phyloP scores from a whole-genome alignment of 2,329 filamentous ascomycete species.

The Fusarium sp. region DNA sequence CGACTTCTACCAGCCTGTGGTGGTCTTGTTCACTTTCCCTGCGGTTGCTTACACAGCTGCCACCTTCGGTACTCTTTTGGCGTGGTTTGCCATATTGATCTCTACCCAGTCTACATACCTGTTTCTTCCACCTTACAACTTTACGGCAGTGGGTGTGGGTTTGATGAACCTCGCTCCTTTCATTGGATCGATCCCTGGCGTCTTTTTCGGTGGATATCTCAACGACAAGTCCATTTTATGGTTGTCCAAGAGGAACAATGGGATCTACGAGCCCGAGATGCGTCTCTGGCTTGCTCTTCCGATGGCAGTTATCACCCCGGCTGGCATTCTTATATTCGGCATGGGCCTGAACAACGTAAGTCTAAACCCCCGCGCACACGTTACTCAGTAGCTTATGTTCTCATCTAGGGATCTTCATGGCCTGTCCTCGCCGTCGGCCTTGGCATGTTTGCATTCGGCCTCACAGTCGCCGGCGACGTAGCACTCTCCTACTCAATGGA shows the following conservation, averaged over 20 bases:
- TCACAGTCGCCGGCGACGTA: background rate
- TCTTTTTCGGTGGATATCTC: slow-evolving; percentile 10
- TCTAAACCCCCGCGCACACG: background rate
- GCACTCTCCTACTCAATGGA: slow-evolving; percentile 5
- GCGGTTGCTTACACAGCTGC: background rate
- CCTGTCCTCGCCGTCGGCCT: background rate
- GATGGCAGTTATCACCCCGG: slow-evolving; percentile 10
- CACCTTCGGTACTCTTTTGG: slow-evolving; percentile 2
- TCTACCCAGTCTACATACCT: slow-evolving; percentile 17
- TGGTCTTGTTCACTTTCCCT: background rate
- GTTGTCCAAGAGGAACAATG: slow-evolving; percentile 11
- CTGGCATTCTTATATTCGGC: slow-evolving; percentile 18
- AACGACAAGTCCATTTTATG: slow-evolving; percentile 19
- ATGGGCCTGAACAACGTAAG: background rate
- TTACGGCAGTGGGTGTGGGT: slow-evolving; percentile 9
- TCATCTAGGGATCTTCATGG: background rate
- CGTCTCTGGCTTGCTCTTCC: slow-evolving; percentile 22
- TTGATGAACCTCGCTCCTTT: slow-evolving; percentile 24
- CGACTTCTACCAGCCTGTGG: background rate
- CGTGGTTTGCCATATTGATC: slow-evolving; percentile 15
- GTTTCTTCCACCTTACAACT: slow-evolving; percentile 19
- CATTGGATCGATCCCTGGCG: slow-evolving; percentile 10
- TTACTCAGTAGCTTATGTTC: background rate
- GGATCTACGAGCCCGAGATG: slow-evolving; percentile 27
- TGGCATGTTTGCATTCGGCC: background rate